Percentiles rank a stretch among this genome's conserved stretches.
Conservation (phyloP, 768 basidiomycete species). For the Suillus fuscotomentosus region DNA sequence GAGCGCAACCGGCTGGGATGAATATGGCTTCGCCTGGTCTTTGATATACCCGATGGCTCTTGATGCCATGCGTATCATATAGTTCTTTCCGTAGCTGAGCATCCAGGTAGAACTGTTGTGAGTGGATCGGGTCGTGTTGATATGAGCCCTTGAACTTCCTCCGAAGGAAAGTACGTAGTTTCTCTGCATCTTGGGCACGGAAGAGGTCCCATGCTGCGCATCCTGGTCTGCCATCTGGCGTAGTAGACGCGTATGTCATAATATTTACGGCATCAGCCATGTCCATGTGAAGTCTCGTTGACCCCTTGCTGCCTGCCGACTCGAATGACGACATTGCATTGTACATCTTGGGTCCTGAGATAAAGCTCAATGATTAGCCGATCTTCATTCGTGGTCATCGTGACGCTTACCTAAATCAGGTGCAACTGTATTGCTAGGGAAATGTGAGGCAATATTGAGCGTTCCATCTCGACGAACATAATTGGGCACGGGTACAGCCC, state of each 20-base stretch:
- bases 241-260: constrained; percentile 69
- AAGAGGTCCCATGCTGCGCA: constrained; percentile 93
- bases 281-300: constrained; percentile 91
- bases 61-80: constrained; percentile 64
- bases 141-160: constrained; percentile 56
- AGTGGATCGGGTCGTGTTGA: constrained; percentile 84
- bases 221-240: constrained; percentile 61
- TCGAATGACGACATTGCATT: constrained; percentile 80
- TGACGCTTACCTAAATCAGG: constrained; percentile 71
- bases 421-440: constrained; percentile 72
- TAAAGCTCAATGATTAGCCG: neutral
- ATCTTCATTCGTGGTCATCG: constrained; percentile 6
- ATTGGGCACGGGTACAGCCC: constrained; percentile 82
- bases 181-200: constrained; percentile 76
- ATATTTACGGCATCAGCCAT: constrained; percentile 94
- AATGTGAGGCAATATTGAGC: constrained; percentile 86
- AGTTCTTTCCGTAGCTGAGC: constrained; percentile 63
- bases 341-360: constrained; percentile 91
- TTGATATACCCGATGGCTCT: constrained; percentile 84
- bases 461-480: constrained; percentile 91
- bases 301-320: constrained; percentile 68
- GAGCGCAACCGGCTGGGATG: constrained; percentile 92
- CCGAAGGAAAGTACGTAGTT: constrained; percentile 71
- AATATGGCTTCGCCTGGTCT: constrained; percentile 91
- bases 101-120: constrained; percentile 86